phyloP scores from a whole-genome alignment of 2,329 filamentous ascomycete species.

The Colletotrichum caudatum region DNA sequence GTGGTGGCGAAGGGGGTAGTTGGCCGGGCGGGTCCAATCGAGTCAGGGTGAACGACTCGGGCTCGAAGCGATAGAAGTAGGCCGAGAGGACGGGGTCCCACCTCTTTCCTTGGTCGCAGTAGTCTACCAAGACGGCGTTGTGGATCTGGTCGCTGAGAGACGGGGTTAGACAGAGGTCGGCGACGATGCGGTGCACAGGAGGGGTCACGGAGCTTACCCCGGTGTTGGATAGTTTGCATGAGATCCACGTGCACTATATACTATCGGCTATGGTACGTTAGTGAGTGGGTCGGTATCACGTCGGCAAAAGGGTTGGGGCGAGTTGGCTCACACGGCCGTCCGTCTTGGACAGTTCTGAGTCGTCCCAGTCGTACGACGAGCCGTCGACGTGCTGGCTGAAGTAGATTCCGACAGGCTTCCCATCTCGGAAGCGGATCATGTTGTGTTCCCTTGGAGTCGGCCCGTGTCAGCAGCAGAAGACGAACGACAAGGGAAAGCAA shows the following conservation, averaged over 20 bases:
- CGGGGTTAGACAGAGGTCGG: neutral
- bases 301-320: no score
- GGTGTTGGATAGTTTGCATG: conserved; percentile 51
- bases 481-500: accelerated
- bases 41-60: conserved; percentile 44
- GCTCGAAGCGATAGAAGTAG: conserved; percentile 52
- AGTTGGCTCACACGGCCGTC: conserved; percentile 46
- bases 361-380: conserved; percentile 47
- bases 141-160: conserved; percentile 49
- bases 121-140: conserved; percentile 49
- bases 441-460: conserved; percentile 47
- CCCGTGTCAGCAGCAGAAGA: neutral
- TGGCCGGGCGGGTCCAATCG: conserved; percentile 26
- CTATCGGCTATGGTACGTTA: conserved; percentile 46
- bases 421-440: conserved; percentile 49
- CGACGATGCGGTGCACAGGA: neutral
- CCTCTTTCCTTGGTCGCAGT: conserved; percentile 49
- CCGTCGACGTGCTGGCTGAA: conserved; percentile 48
- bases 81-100: conserved; percentile 54
- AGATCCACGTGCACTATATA: conserved; percentile 52
- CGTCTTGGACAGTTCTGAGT: conserved; percentile 43
- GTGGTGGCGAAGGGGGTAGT: conserved; percentile 5
- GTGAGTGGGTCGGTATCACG: neutral
- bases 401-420: conserved; percentile 47
- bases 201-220: conserved; percentile 45